Conservation (phyloP, 2,329 filamentous ascomycete genomes). For the Colletotrichum orbiculare region DNA sequence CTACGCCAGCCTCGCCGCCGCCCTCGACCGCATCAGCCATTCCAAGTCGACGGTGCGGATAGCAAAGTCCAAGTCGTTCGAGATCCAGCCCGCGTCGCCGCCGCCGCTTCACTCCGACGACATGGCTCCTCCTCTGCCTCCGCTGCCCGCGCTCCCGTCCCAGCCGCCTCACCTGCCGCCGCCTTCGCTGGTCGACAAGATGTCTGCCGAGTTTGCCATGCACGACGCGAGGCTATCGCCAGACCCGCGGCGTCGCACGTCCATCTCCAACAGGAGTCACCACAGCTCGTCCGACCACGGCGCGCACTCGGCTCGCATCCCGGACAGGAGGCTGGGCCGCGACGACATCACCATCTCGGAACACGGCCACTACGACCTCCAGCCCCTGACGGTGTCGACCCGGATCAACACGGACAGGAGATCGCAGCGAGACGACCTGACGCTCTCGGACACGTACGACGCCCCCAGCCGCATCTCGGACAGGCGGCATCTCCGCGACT, state of each 20-base stretch:
- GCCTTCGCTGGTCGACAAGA: slow-evolving; percentile 36
- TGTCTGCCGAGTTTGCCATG: slow-evolving; percentile 33
- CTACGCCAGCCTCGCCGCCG: slow-evolving; percentile 74
- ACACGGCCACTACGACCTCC: slow-evolving; percentile 36
- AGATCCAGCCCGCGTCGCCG: slow-evolving; percentile 29
- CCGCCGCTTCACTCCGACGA: slow-evolving; percentile 10
- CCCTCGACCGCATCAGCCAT: slow-evolving; percentile 64
- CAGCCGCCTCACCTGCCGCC: slow-evolving; percentile 38
- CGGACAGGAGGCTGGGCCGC: slow-evolving; percentile 29
- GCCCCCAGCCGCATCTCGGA: slow-evolving; percentile 37
- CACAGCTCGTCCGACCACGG: slow-evolving; percentile 35
- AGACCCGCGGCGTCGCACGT: slow-evolving; percentile 39
- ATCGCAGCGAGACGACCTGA: slow-evolving; percentile 17
- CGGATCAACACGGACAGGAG: slow-evolving; percentile 24
- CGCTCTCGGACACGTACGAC: slow-evolving; percentile 27
- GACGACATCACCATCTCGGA: slow-evolving; percentile 37
- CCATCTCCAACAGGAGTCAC: slow-evolving; percentile 42
- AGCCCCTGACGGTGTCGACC: slow-evolving; percentile 1
- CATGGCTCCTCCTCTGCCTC: slow-evolving; percentile 12
- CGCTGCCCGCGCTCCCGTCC: slow-evolving; percentile 26
- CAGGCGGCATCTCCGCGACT: slow-evolving; percentile 36
- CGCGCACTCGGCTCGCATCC: slow-evolving; percentile 26
- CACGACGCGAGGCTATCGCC: slow-evolving; percentile 35
- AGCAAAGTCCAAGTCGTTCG: slow-evolving; percentile 45
- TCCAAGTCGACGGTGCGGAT: slow-evolving; percentile 41